These are phyloP conservation scores for Talaromyces sp. DNA, from an alignment of 2,329 filamentous ascomycete species.

Conservation along the genomic window DNA sequence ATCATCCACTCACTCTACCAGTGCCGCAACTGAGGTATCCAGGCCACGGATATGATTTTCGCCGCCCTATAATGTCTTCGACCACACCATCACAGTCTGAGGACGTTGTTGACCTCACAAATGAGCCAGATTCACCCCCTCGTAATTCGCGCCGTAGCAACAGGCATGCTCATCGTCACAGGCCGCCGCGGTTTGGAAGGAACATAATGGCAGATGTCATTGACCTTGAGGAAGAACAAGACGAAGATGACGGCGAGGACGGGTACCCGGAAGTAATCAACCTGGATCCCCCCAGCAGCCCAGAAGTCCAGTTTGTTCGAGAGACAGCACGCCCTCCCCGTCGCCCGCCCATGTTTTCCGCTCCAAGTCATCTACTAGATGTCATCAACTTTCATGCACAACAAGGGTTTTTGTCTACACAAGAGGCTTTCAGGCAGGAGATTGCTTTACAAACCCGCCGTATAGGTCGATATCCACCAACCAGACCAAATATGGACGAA, in stretches of 20 bases:
- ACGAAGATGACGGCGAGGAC: not conserved
- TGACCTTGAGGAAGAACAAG: constrained; percentile 26
- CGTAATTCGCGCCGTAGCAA: constrained; percentile 16
- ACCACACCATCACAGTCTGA: constrained; percentile 27
- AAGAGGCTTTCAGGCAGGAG: constrained; percentile 23
- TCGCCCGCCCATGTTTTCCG: constrained; percentile 14
- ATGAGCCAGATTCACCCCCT: constrained; percentile 41
- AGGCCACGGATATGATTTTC: constrained; percentile 56
- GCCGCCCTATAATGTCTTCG: constrained; percentile 49
- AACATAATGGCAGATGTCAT: constrained; percentile 39
- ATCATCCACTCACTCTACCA: constrained; percentile 25
- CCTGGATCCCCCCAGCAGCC: constrained; percentile 33
- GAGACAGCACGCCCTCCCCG: constrained; percentile 25
- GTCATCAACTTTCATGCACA: constrained; percentile 9
- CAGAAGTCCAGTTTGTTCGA: constrained; percentile 52
- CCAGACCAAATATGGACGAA: constrained; percentile 13
- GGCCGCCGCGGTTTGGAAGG: constrained; percentile 36
- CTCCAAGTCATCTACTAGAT: constrained; percentile 19
- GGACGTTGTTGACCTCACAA: constrained; percentile 48
- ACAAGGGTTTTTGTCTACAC: constrained; percentile 2
- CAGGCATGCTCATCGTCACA: constrained; percentile 19
- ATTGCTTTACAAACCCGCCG: constrained; percentile 22
- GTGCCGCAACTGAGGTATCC: constrained; percentile 37
- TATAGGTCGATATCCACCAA: not conserved
- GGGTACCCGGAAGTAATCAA: not conserved